Evolutionary conservation across 73 alveolate genomes (phyloP).

Genomic region (Durusdinium trenchii): DNA sequence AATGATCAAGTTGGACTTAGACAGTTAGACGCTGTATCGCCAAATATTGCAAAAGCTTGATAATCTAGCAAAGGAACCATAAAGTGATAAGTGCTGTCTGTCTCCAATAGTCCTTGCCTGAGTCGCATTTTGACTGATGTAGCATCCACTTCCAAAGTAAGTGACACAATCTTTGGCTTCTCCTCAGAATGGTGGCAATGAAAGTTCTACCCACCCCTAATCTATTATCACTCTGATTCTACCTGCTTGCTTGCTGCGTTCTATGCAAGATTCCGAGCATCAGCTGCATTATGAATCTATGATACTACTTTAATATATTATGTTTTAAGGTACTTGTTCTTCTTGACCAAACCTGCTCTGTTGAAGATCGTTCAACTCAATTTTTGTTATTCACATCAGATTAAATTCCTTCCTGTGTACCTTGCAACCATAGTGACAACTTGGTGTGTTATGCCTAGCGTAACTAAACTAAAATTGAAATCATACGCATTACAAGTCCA

Average conservation of each 20-base stretch:
- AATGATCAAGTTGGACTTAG: no score
- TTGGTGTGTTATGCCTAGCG: not conserved
- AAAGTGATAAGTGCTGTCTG: constrained; percentile 3
- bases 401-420: no score
- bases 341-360: no score
- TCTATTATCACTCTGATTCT: no score
- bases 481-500: not conserved
- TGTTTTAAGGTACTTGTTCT: not conserved
- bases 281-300: not conserved
- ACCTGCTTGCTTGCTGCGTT: no score
- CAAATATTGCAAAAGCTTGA: no score
- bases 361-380: no score
- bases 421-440: not conserved
- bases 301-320: not conserved
- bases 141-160: not conserved
- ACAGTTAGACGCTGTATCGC: no score
- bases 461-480: not conserved
- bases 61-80: not conserved
- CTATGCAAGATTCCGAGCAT: not conserved
- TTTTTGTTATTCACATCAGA: no score
- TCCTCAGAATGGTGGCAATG: not conserved
- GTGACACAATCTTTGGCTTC: not conserved
- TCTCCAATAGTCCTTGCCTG: not conserved
- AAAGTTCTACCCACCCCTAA: no score
- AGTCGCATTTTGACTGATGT: not conserved